Evolutionary conservation across 106 monocot genomes (phyloP).

Genomic region (Chionographis japonica): DNA sequence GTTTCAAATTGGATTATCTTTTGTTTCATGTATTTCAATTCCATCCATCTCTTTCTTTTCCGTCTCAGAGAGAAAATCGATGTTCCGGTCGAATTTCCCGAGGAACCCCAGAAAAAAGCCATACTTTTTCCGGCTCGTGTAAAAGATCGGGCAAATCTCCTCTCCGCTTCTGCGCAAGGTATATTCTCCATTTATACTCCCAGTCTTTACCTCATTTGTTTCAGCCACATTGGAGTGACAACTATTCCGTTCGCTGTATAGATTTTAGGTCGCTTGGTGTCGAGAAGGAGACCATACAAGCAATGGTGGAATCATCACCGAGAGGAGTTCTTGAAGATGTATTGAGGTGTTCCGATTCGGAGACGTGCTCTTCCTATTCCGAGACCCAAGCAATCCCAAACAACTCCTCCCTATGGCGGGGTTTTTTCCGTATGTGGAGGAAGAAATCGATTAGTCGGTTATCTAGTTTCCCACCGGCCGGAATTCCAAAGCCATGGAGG

Average conservation of each 20-base stretch:
- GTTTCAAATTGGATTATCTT: no score
- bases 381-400: background rate
- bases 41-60: no score
- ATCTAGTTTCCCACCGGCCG: slow-evolving; percentile 54
- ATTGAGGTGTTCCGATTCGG: slow-evolving; percentile 17
- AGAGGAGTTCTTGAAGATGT: slow-evolving; percentile 20
- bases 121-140: background rate
- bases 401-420: slow-evolving; percentile 30
- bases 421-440: slow-evolving; percentile 37
- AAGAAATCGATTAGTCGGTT: slow-evolving; percentile 46
- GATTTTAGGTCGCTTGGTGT: slow-evolving; percentile 32
- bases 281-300: slow-evolving; percentile 18
- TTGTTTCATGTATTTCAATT: no score
- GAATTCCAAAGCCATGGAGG: slow-evolving; percentile 21
- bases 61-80: background rate
- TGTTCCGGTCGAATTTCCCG: background rate
- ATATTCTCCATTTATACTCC: no score
- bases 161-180: slow-evolving; percentile 15
- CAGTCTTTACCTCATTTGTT: no score
- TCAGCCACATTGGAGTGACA: background rate
- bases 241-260: background rate
- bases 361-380: slow-evolving; percentile 20
- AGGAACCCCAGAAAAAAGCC: slow-evolving; percentile 3
- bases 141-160: background rate
- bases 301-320: slow-evolving; percentile 11